phyloP scores from a whole-genome alignment of 2,329 filamentous ascomycete genomes.

The Waltergamsia citrina region DNA sequence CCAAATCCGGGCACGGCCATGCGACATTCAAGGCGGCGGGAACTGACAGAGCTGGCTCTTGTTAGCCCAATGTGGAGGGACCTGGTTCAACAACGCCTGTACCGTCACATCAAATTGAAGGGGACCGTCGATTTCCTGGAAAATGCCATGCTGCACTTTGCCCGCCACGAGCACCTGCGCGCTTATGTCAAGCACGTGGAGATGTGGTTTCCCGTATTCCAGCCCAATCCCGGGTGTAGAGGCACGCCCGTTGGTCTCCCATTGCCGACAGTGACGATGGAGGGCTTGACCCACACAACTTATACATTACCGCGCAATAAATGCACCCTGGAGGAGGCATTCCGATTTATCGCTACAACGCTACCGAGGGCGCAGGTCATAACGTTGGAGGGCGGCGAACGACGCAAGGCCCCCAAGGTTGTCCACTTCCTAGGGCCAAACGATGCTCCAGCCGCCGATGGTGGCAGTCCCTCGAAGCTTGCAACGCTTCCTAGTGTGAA shows the following conservation, averaged over 20 bases:
- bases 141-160: conserved; percentile 52
- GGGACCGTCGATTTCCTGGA: conserved; percentile 55
- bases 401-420: conserved; percentile 65
- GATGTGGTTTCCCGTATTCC: conserved; percentile 70
- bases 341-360: conserved; percentile 48
- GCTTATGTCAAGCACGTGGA: conserved; percentile 63
- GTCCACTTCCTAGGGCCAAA: conserved; percentile 17
- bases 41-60: conserved; percentile 56
- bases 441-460: not conserved
- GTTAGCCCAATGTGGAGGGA: conserved; percentile 55
- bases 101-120: conserved; percentile 68
- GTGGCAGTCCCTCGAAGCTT: conserved; percentile 17
- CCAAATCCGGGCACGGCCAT: conserved; percentile 56
- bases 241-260: conserved; percentile 23
- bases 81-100: conserved; percentile 62
- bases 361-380: conserved; percentile 55
- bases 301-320: conserved; percentile 56
- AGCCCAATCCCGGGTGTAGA: conserved; percentile 24
- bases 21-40: conserved; percentile 57
- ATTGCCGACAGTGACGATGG: conserved; percentile 42
- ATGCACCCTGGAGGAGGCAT: conserved; percentile 61
- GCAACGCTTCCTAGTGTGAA: conserved; percentile 45
- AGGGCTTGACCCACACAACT: conserved; percentile 45
- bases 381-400: conserved; percentile 68
- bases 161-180: conserved; percentile 46